Percentiles rank a stretch among this genome's conserved stretches.
Evolutionary conservation across 306 rosid genomes (phyloP).

Genomic region (Prosopis cineraria): DNA sequence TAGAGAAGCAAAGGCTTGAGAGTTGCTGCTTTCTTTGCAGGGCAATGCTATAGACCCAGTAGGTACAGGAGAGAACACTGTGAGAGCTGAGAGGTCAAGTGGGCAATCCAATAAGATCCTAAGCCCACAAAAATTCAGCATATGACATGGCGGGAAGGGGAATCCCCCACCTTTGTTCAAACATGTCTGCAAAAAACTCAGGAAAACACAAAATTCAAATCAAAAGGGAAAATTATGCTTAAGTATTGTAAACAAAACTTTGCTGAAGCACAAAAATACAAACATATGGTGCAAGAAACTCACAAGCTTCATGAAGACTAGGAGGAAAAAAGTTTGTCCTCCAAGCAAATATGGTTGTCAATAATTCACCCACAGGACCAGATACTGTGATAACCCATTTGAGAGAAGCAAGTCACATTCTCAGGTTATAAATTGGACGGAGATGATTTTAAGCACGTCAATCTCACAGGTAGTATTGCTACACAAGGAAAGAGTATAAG

Average conservation of each 20-base stretch:
- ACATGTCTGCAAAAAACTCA: constrained; percentile 52
- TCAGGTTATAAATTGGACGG: background rate
- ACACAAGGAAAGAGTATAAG: background rate
- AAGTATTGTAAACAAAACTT: background rate
- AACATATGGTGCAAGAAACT: constrained; percentile 20
- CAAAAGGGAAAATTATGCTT: background rate
- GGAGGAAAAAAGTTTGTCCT: constrained; percentile 9
- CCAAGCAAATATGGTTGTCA: background rate
- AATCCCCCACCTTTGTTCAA: constrained; percentile 78
- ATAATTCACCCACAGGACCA: background rate
- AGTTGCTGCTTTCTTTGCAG: constrained; percentile 28
- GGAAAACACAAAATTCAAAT: background rate
- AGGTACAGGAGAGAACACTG: constrained; percentile 77
- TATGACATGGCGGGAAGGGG: constrained; percentile 83
- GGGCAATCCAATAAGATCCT: constrained; percentile 83
- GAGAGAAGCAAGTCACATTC: background rate
- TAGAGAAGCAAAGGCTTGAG: constrained; percentile 27
- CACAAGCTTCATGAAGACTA: constrained; percentile 48
- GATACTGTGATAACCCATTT: background rate
- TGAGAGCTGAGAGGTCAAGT: constrained; percentile 75
- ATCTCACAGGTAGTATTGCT: background rate
- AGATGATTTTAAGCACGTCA: background rate
- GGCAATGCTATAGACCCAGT: constrained; percentile 32
- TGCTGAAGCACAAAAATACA: constrained; percentile 1
- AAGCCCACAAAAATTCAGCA: constrained; percentile 68